A percentile compares a stretch with the other conserved stretches of the same genome.
Conservation (phyloP, 1,284 basidiomycete species). For the Peniophora sp. region DNA sequence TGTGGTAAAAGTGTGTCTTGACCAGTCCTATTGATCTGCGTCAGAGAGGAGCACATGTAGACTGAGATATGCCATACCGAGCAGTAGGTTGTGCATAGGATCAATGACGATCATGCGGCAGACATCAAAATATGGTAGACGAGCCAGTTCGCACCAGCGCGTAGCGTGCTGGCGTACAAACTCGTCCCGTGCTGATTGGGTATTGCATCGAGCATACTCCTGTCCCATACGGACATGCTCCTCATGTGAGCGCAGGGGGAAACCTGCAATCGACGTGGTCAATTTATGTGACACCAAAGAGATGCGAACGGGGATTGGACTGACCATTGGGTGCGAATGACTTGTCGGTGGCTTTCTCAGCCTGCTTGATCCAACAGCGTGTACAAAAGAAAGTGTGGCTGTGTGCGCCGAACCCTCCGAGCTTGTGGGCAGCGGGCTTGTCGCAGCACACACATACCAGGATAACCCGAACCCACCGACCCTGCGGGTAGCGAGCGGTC, state of each 20-base stretch:
- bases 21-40: conserved; percentile 18
- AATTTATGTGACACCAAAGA: not conserved
- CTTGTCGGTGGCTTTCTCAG: conserved; percentile 8
- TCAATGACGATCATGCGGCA: conserved; percentile 19
- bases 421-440: conserved; percentile 28
- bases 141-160: conserved; percentile 17
- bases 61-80: conserved; percentile 11
- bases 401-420: conserved; percentile 25
- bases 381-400: conserved; percentile 25
- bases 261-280: not conserved
- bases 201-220: not conserved
- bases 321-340: conserved; percentile 12
- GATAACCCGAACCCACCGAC: conserved; percentile 20
- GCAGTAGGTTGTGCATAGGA: conserved; percentile 23
- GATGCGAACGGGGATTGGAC: not conserved
- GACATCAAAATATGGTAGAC: conserved; percentile 21
- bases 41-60: not conserved
- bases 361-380: conserved; percentile 22
- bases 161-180: conserved; percentile 13
- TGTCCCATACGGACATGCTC: not conserved
- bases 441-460: conserved; percentile 26
- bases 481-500: conserved; percentile 14
- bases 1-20: conserved; percentile 25
- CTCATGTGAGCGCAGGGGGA: not conserved
- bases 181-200: conserved; percentile 4